Percentiles rank a stretch among this genome's conserved stretches.
Evolutionary conservation across 352 stramenopile species (phyloP).

Genomic region (Plasmopara viticola): DNA sequence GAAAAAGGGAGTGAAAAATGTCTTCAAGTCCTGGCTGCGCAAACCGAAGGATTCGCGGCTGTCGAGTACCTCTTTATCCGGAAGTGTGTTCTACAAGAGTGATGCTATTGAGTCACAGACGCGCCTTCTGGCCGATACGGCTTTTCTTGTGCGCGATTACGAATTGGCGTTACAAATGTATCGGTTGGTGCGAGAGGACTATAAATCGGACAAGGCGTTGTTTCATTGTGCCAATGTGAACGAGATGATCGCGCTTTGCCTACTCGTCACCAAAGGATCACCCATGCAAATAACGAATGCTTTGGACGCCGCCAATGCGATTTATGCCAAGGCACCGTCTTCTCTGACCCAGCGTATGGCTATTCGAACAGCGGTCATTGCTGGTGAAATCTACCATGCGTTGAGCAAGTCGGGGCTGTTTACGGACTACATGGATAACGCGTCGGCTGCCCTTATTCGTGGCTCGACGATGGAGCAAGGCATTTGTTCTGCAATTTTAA

Average conservation of each 20-base stretch:
- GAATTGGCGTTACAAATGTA: constrained; percentile 88
- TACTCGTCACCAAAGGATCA: constrained; percentile 71
- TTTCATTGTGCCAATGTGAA: constrained; percentile 79
- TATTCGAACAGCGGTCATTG: constrained; percentile 59
- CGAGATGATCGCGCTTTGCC: constrained; percentile 84
- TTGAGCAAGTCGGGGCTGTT: constrained; percentile 71
- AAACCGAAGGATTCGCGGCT: constrained; percentile 75
- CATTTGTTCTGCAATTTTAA: constrained; percentile 77
- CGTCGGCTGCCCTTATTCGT: constrained; percentile 72
- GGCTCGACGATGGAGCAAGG: constrained; percentile 81
- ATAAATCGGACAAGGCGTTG: constrained; percentile 84
- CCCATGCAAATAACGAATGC: constrained; percentile 83
- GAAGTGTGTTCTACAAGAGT: constrained; percentile 51
- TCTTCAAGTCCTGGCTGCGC: constrained; percentile 88
- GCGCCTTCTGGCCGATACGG: constrained; percentile 81
- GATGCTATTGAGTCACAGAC: constrained; percentile 89
- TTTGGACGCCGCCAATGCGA: constrained; percentile 53
- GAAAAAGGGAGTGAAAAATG: constrained; percentile 90
- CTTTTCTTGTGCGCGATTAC: constrained; percentile 88
- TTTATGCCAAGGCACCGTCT: constrained; percentile 57
- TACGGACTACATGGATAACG: constrained; percentile 84
- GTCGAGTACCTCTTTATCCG: constrained; percentile 12
- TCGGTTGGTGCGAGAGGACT: constrained; percentile 86
- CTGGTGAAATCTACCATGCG: constrained; percentile 74
- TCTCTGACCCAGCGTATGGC: constrained; percentile 45